Evolutionary conservation across 2,329 filamentous ascomycete species (phyloP), one percentile per base, ranked within the genome.

Genomic region (Phialophora chinensis): DNA sequence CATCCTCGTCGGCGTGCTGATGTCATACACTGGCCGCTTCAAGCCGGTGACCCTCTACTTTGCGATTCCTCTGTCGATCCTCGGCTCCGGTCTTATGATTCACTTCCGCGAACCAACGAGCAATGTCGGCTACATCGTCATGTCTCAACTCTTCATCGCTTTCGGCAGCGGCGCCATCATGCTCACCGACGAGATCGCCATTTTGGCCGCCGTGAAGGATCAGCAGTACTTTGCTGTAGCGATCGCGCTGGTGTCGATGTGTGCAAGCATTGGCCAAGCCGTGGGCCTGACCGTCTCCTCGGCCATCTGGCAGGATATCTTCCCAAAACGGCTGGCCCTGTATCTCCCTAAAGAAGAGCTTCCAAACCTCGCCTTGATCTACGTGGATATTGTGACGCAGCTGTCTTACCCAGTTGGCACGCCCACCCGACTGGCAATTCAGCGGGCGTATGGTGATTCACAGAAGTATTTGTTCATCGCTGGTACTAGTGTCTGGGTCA

Each of bases 261-360:
- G 86, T 63, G 78, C 79, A 54, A 81, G 79, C 64, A 78, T 88
- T 14, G 87, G 86, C 23, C 79, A 78, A 14, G 83, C 84, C 3
- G 75, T 86, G 12, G 85, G 85, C 2, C 77, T 75, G 3, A 81
- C 85, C 4, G 81, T 89, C 47, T 79, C 86, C 1, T 80, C 79
- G 0, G 86, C 86, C 27, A 85, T 89, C 68, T 89, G 86, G 86
- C 84, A 81, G 0, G 79, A 80, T 61, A 80, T 83, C 1, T 83
- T 88, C 74, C 81, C 80, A 25, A 42, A 63, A 20, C 54, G 69
- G 47, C 66, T 75, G 23, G 54, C 20, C 5, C 47, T 66, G 33
- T 69, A 70, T 52, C 64, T 75, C 6, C 73, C 73, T 3, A 62
- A 52, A 5, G 62, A 69, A 23, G 52, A 66, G 4, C 68, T 73